Conservation (phyloP, 495 filamentous ascomycete genomes). For the Penicillium waksmanii region DNA sequence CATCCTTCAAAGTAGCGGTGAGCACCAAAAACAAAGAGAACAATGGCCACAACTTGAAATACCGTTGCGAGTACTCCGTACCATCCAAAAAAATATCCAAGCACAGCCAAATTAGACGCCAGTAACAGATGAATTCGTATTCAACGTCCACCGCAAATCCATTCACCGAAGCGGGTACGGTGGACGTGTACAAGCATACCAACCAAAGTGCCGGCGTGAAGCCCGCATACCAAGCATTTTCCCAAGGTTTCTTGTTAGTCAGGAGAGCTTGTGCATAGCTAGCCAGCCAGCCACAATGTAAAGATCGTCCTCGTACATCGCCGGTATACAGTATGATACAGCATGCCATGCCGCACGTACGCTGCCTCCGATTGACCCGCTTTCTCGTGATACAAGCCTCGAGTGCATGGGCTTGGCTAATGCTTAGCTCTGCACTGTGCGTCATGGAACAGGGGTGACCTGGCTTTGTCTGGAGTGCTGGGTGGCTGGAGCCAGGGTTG, state of each 20-base stretch:
- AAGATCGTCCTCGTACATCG: slow-evolving; percentile 4
- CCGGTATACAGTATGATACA: slow-evolving; percentile 3
- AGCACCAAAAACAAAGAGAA: background rate
- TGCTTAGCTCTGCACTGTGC: slow-evolving; percentile 25
- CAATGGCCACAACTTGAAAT: background rate
- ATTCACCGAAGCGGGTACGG: background rate
- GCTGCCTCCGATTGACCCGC: slow-evolving; percentile 4
- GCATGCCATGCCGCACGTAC: slow-evolving; percentile 13
- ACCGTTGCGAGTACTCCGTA: background rate
- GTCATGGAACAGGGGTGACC: slow-evolving; percentile 5
- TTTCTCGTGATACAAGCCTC: slow-evolving; percentile 23
- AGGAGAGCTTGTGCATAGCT: background rate
- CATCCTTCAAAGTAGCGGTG: slow-evolving; percentile 4
- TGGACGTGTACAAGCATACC: slow-evolving; percentile 1
- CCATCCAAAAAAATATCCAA: background rate
- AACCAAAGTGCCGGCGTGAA: background rate
- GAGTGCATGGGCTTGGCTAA: slow-evolving; percentile 27
- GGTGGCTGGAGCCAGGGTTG: slow-evolving; percentile 2
- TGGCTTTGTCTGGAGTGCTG: background rate
- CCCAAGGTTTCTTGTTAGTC: background rate
- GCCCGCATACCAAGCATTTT: slow-evolving; percentile 4
- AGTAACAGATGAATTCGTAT: background rate
- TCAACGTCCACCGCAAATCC: background rate
- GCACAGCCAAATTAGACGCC: background rate
- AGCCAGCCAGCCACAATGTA: background rate